Percentiles rank a stretch among this genome's conserved stretches.
Conservation (phyloP, 179 eudicot genomes). For the Amaranthus tricolor region DNA sequence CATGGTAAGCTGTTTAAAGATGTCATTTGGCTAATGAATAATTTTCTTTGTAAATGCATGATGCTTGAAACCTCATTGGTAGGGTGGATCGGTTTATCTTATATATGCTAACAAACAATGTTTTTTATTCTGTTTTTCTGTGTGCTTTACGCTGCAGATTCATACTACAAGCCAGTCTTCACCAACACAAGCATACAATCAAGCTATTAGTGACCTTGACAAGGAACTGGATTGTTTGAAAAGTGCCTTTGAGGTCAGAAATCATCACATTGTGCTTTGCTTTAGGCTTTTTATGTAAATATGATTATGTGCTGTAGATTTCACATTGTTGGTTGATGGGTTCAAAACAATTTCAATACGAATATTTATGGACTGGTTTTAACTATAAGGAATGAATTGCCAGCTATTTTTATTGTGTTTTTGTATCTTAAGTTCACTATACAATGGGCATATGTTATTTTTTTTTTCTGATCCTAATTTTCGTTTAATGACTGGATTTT, state of each 20-base stretch:
- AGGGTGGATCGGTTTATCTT: no score
- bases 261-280: neutral
- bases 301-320: neutral
- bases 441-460: neutral
- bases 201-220: constrained; percentile 93
- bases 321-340: no score
- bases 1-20: no score
- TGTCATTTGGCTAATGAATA: no score
- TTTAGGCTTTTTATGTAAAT: neutral
- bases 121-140: constrained; percentile 2
- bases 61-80: no score
- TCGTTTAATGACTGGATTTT: no score
- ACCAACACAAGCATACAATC: constrained; percentile 96
- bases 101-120: neutral
- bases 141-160: constrained; percentile 44
- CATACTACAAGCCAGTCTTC: constrained; percentile 96
- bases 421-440: neutral
- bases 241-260: constrained; percentile 80
- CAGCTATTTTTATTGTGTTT: no score
- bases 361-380: neutral
- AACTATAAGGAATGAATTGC: no score
- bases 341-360: no score
- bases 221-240: constrained; percentile 90
- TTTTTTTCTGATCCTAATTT: no score
- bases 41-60: no score